Conservation (phyloP, 345 rosid genomes). For the Eucalyptus sideroxylon region DNA sequence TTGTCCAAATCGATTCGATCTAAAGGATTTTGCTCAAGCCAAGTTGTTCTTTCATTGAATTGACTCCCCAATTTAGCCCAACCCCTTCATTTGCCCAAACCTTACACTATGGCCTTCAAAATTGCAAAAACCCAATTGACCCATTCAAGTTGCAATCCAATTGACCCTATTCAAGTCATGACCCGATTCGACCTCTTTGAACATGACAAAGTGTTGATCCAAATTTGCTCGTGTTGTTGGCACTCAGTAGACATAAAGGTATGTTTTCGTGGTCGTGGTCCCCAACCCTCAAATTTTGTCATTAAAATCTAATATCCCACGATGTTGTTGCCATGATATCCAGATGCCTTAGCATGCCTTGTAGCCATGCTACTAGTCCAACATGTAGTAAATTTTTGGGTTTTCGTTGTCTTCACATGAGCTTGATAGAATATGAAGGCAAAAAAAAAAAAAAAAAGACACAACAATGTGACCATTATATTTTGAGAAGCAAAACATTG, state of each 20-base stretch:
- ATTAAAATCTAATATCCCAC: no score
- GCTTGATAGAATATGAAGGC: fast-evolving
- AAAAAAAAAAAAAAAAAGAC: neutral
- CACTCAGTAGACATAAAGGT: neutral
- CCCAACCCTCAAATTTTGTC: neutral
- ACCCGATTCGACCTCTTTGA: fast-evolving
- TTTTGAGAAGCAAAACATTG: neutral
- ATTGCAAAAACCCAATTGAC: no score
- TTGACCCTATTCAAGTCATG: no score
- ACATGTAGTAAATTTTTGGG: no score
- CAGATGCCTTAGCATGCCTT: fast-evolving
- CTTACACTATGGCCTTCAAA: no score
- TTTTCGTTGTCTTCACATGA: neutral
- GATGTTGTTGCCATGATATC: no score
- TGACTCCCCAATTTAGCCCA: neutral
- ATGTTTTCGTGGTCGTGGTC: neutral
- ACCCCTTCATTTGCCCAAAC: no score
- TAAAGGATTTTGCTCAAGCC: neutral
- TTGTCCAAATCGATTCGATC: no score
- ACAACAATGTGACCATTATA: neutral
- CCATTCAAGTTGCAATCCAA: no score
- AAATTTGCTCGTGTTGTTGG: neutral
- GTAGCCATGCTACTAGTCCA: no score
- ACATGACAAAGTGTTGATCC: no score
- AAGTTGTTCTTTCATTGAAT: neutral